These are phyloP conservation scores for Hypoxylon rubiginosum DNA, from an alignment of 2,329 filamentous ascomycete species.

Conservation along the genomic window DNA sequence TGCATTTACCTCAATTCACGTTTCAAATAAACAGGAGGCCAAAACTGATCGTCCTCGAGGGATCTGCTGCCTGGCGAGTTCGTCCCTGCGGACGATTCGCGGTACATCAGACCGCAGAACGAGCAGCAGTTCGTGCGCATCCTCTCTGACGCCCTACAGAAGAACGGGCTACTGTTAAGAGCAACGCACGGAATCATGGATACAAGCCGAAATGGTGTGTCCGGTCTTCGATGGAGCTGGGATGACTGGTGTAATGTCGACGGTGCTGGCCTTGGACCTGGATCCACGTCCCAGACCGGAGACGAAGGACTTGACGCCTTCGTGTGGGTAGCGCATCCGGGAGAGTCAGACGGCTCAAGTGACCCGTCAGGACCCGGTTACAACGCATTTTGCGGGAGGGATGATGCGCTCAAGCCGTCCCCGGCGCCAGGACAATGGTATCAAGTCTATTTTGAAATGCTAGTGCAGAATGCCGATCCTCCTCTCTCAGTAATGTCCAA, in stretches of 20 bases:
- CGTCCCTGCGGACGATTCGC: slow-evolving; percentile 55
- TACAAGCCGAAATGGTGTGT: slow-evolving; percentile 51
- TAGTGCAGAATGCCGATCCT: slow-evolving; percentile 66
- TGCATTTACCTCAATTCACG: not conserved
- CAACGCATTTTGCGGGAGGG: slow-evolving; percentile 64
- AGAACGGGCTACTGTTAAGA: slow-evolving; percentile 56
- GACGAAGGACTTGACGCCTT: slow-evolving; percentile 64
- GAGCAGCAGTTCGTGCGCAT: slow-evolving; percentile 70
- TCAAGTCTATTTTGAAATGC: slow-evolving; percentile 68
- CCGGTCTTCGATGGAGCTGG: slow-evolving; percentile 62
- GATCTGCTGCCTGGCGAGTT: slow-evolving; percentile 16
- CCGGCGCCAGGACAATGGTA: slow-evolving; percentile 78
- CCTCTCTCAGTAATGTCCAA: slow-evolving; percentile 51
- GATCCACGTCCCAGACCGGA: slow-evolving; percentile 67
- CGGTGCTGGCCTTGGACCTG: slow-evolving; percentile 66
- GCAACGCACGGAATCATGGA: slow-evolving; percentile 33
- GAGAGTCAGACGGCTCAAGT: slow-evolving; percentile 59
- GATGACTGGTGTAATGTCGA: slow-evolving; percentile 72
- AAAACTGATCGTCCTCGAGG: slow-evolving; percentile 6
- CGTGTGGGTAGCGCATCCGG: slow-evolving; percentile 69
- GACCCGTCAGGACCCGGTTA: slow-evolving; percentile 58
- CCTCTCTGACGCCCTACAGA: slow-evolving; percentile 72
- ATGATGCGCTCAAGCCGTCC: slow-evolving; percentile 69
- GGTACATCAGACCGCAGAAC: slow-evolving; percentile 63
- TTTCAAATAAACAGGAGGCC: not conserved